Base-by-base conservation (phyloP, 495 filamentous ascomycete genomes). In the Oleoguttula mirabilis region DNA sequence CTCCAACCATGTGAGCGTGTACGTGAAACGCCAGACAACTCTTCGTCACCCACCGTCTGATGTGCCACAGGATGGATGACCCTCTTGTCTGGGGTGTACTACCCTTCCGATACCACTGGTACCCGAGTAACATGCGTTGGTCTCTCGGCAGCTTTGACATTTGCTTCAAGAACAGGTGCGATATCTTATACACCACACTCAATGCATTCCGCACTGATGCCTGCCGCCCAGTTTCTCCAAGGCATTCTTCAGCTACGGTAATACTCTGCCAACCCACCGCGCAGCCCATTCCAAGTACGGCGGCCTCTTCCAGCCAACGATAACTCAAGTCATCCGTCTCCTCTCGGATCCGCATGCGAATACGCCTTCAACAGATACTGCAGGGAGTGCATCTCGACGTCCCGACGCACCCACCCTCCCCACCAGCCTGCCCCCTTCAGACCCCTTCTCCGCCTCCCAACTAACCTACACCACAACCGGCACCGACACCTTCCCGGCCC, bases 1-100 rank as follows among this genome's bases (percentile, higher is more conserved):
- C 7, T 94, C 84, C 22, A 98, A 98, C 60, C 90, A 98, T 62
- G 73, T 84, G 48, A 87, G 84, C 65, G 80, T 98, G 90, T 96
- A 83, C 66, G 85, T 90, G 17, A 41, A 15, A 10, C 11, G 3
- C n/a, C n/a, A n/a, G n/a, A n/a, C n/a, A n/a, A 21, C 7, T n/a
- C 17, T 4, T 23, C 11, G 23, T 39, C 0, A 51, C 35, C 21
- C 8, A 25, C 39, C 17, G 22, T 51, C 48, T 32, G 21, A 0
- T 30, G 34, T 3, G 21, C 23, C 35, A 42, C 58, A 96, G 88
- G 33, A 66, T 95, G 53, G 90, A 98, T 64, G 90, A 98, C 66
- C 90, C 90, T 7, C 60, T 95, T 32, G 73, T 94, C 39, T 98
- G 87, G 86, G 88, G 88, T 25, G 67, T 84, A 12, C 68, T 98